A percentile compares a stretch with the other conserved stretches of the same genome.
These are phyloP conservation scores for Neurospora cerealis DNA, from an alignment of 495 filamentous ascomycete species.

Conservation along the genomic window DNA sequence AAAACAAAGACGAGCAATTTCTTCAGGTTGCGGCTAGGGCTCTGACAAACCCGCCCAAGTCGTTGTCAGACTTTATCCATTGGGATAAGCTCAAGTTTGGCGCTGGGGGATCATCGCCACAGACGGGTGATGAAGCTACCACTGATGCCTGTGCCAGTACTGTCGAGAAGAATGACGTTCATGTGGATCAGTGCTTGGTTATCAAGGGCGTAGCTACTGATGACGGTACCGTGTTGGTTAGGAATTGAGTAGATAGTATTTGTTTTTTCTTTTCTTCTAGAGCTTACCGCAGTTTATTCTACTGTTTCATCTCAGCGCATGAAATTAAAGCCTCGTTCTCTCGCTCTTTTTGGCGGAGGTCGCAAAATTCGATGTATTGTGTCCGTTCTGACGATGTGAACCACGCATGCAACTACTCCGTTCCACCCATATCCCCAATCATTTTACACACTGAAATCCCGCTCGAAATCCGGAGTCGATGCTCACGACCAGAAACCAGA, in stretches of 20 bases:
- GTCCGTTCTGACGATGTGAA: no score
- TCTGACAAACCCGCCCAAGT: not conserved
- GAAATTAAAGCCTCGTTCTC: accelerated
- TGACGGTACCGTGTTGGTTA: not conserved
- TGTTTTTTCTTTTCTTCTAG: not conserved
- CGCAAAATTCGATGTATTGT: no score
- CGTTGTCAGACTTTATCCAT: not conserved
- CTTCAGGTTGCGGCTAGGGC: not conserved
- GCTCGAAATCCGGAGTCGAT: no score
- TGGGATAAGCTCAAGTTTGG: not conserved
- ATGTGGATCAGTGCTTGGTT: not conserved
- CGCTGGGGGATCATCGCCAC: not conserved
- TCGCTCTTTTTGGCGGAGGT: no score
- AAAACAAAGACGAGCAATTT: not conserved
- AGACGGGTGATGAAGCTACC: not conserved
- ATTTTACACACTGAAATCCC: no score
- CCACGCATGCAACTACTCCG: no score
- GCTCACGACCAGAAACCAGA: no score
- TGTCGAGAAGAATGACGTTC: not conserved
- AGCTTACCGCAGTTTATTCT: no score
- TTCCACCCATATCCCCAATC: no score
- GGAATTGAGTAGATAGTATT: not conserved
- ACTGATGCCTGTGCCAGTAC: not conserved
- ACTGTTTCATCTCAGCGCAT: not conserved
- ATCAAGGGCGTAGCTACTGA: not conserved